A percentile compares a stretch with the other conserved stretches of the same genome.
Conservation (phyloP, 805 yeast genomes). For the Candida loeiensis region DNA sequence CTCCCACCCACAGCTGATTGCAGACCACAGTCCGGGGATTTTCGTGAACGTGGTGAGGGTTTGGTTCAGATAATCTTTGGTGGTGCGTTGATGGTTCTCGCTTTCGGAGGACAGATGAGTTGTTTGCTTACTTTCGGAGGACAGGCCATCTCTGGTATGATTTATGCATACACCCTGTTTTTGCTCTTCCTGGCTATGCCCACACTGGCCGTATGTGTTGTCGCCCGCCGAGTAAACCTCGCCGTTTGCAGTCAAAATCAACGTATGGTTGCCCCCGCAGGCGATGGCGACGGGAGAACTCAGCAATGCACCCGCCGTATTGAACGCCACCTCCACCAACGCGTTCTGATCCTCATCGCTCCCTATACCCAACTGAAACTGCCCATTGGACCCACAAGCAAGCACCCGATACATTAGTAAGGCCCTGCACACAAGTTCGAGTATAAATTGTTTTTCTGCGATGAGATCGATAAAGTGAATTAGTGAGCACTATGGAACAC, state of each 20-base stretch:
- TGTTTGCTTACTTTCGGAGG: not conserved
- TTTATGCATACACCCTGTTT: too few species aligned
- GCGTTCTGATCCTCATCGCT: constrained; percentile 43
- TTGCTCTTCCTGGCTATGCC: constrained; percentile 18
- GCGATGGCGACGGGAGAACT: constrained; percentile 42
- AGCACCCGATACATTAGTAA: constrained; percentile 25
- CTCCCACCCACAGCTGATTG: constrained; percentile 78
- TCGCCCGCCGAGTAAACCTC: constrained; percentile 57
- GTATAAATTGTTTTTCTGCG: not conserved
- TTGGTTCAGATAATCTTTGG: not conserved
- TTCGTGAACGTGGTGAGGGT: constrained; percentile 15
- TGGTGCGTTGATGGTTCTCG: too few species aligned
- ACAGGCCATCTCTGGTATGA: not conserved
- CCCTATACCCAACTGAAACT: constrained; percentile 64
- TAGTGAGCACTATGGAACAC: too few species aligned
- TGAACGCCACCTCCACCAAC: constrained; percentile 19
- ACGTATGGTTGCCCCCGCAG: constrained; percentile 88
- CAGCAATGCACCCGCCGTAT: constrained; percentile 6
- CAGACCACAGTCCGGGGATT: constrained; percentile 34
- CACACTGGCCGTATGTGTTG: constrained; percentile 55
- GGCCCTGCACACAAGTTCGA: constrained; percentile 8
- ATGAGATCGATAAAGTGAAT: constrained; percentile 2
- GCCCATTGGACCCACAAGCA: constrained; percentile 84
- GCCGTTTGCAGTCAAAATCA: constrained; percentile 55
- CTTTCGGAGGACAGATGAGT: too few species aligned